Conservation (phyloP, 2,329 filamentous ascomycete species). For the Pyrenochaeta sp. region DNA sequence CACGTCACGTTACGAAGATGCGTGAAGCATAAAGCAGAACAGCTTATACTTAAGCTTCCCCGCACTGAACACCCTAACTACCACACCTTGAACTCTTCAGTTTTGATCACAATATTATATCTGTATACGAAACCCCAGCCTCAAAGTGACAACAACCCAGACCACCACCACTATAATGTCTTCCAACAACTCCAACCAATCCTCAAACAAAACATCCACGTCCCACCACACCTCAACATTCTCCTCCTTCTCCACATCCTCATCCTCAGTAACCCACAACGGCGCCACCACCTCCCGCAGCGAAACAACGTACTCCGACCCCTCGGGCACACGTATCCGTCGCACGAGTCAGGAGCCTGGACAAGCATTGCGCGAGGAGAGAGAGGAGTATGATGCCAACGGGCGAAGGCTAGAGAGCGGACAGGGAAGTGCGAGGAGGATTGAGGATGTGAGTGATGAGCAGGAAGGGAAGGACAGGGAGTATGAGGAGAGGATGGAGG, state of each 20-base stretch:
- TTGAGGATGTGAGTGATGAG: constrained; percentile 44
- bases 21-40: no score
- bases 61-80: no score
- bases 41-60: no score
- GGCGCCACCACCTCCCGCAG: constrained; percentile 35
- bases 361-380: constrained; percentile 33
- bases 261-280: constrained; percentile 32
- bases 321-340: constrained; percentile 36
- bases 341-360: constrained; percentile 37
- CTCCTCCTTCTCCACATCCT: constrained; percentile 36
- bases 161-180: not conserved
- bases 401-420: constrained; percentile 26
- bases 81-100: no score
- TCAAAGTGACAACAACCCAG: not conserved
- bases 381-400: constrained; percentile 26
- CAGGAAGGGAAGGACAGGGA: constrained; percentile 46
- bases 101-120: not conserved
- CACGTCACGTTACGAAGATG: no score
- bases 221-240: constrained; percentile 28
- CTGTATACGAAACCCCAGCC: not conserved
- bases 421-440: constrained; percentile 18
- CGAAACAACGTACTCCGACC: constrained; percentile 34
- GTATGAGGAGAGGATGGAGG: constrained; percentile 53
- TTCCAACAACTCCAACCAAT: not conserved
- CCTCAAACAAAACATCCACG: constrained; percentile 9